Conservation (phyloP, 805 yeast species). For the Geotrichum ghanense region DNA sequence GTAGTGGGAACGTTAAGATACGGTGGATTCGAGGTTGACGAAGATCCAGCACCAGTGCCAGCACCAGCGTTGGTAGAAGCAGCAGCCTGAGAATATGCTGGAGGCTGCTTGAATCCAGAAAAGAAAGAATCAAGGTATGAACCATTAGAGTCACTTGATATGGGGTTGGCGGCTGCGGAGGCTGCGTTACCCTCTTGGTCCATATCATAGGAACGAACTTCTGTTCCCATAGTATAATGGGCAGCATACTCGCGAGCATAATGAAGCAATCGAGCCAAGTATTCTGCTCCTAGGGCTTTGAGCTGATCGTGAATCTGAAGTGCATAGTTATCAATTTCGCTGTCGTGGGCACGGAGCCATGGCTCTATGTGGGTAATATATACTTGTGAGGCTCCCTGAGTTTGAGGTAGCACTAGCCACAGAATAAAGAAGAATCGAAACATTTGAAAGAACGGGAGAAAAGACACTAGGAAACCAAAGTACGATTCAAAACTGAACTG, state of each 20-base stretch:
- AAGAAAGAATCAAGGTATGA: neutral
- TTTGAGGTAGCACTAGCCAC: constrained; percentile 51
- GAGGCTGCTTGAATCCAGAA: neutral
- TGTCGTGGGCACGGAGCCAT: constrained; percentile 27
- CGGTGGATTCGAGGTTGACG: neutral
- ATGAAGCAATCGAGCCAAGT: constrained; percentile 7
- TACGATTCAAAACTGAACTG: constrained; percentile 31
- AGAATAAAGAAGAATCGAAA: constrained; percentile 36
- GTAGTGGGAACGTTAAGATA: neutral
- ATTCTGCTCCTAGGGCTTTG: constrained; percentile 12
- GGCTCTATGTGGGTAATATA: constrained; percentile 31
- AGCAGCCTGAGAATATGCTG: constrained; percentile 4
- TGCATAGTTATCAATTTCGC: constrained; percentile 23
- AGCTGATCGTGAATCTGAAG: constrained; percentile 11
- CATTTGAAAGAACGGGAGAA: constrained; percentile 47
- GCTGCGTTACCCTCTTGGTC: neutral
- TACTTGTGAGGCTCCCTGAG: constrained; percentile 34
- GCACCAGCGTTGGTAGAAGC: constrained; percentile 3
- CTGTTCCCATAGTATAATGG: neutral
- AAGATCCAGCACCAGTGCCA: too few species aligned
- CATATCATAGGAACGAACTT: neutral
- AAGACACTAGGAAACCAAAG: constrained; percentile 32
- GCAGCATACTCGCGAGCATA: constrained; percentile 4
- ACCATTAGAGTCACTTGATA: neutral
- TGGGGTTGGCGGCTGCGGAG: neutral